phyloP scores from a whole-genome alignment of 768 basidiomycete species.

The Serendipita indica region DNA sequence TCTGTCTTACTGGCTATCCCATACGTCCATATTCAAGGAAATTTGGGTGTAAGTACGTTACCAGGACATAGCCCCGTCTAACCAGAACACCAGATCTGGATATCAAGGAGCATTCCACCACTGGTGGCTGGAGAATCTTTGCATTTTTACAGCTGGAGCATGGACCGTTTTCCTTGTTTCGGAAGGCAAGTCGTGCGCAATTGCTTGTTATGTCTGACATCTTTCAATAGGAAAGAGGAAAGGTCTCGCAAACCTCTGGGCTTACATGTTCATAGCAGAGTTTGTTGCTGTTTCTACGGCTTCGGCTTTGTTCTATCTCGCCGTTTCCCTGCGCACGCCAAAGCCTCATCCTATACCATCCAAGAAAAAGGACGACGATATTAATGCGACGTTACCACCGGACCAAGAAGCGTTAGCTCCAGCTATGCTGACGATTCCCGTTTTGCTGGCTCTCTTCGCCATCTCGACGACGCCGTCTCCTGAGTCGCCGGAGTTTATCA shows the following conservation, averaged over 20 bases:
- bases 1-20: slow-evolving; percentile 37
- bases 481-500: slow-evolving; percentile 33
- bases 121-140: slow-evolving; percentile 61
- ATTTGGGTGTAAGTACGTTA: slow-evolving; percentile 30
- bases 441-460: slow-evolving; percentile 32
- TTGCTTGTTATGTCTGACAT: not conserved
- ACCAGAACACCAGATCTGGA: not conserved
- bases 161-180: slow-evolving; percentile 38
- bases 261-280: slow-evolving; percentile 60
- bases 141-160: slow-evolving; percentile 41
- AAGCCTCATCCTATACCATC: not conserved
- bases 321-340: slow-evolving; percentile 23
- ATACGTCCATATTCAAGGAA: slow-evolving; percentile 46
- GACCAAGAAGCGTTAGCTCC: slow-evolving; percentile 12
- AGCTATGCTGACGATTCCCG: slow-evolving; percentile 27
- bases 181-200: slow-evolving; percentile 30
- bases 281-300: slow-evolving; percentile 56
- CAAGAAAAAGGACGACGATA: not conserved
- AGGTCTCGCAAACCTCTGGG: slow-evolving; percentile 39
- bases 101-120: slow-evolving; percentile 36
- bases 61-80: not conserved
- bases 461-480: slow-evolving; percentile 33
- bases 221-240: slow-evolving; percentile 14
- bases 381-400: slow-evolving; percentile 5
- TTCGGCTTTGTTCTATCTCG: slow-evolving; percentile 45